Base-by-base conservation (phyloP, 768 basidiomycete species). In the Rossbeevera mucosa region DNA sequence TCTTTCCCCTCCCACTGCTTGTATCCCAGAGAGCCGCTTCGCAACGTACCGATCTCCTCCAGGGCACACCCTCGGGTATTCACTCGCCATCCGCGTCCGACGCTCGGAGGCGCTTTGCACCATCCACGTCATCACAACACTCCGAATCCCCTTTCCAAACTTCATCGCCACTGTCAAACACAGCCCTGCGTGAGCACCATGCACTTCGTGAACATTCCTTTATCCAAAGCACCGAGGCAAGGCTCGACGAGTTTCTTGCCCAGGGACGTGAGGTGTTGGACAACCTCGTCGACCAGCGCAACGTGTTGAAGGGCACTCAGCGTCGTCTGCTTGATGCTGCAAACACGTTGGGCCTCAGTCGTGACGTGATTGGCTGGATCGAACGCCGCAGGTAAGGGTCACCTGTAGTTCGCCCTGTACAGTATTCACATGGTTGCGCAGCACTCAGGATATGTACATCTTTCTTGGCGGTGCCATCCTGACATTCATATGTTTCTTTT, bases 291-390 rank as follows among this genome's bases (percentile, higher is more conserved):
- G 94, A 94, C 66, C 96, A 99, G 71, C 76, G 92, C 54, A 88
- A 88, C 64, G 83, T 98, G 68, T 74, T 99, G 53, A 98, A 97
- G 70, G 94, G 92, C n/a, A 97, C 96, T 0, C 88, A 91, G 65
- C 79, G 83, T 59, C 78, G 90, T 50, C 70, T 99, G 46, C 71
- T 96, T 51, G 87, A 91, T 65, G 87, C 92, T 40, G 96, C 94
- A 44, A 97, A 96, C 69, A 96, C 93, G 22, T 71, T 99, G 53
- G 96, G 96, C 0, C 72, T 98, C 65, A 94, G 94, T 68, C 79
- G 94, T 54, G 81, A 95, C 65, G 94, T 95, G 29, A 97, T 99
- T 68, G 86, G 90, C 7, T 99, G 94, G 92, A 94, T 99, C 58
- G 96, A 99, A 65, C 80, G 85, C 56, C 77, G 96, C 69, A 96